phyloP scores from a whole-genome alignment of 116 monocot genomes.

The Zostera marina region DNA sequence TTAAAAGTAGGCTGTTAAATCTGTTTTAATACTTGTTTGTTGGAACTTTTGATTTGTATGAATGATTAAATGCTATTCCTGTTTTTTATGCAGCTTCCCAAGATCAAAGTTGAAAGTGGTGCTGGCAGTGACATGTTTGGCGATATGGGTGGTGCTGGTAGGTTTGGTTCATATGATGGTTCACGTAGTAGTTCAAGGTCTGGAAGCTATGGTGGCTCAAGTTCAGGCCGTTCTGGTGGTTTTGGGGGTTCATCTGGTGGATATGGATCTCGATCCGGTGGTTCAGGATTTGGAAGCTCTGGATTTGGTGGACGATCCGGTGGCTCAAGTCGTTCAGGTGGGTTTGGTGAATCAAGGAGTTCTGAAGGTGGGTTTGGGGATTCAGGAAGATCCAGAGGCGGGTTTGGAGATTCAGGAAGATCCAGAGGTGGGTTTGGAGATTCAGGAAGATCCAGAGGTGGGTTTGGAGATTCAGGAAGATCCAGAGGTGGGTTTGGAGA shows the following conservation, averaged over 20 bases:
- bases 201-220: constrained; percentile 13
- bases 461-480: constrained; percentile 16
- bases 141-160: constrained; percentile 5
- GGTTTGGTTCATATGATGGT: constrained; percentile 16
- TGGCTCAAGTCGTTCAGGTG: background rate
- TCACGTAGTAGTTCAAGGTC: constrained; percentile 9
- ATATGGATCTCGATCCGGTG: constrained; percentile 8
- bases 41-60: background rate
- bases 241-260: constrained; percentile 5
- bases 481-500: constrained; percentile 4
- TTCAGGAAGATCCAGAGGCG: constrained; percentile 25
- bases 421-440: constrained; percentile 12
- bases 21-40: too few species aligned
- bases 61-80: background rate
- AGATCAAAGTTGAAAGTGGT: constrained; percentile 28
- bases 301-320: constrained; percentile 28
- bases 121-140: constrained; percentile 9
- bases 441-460: constrained; percentile 5
- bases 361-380: constrained; percentile 5
- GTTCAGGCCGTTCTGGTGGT: constrained; percentile 4
- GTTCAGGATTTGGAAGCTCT: constrained; percentile 1
- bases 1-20: too few species aligned
- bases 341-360: background rate
- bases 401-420: constrained; percentile 17
- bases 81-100: constrained; percentile 30